phyloP scores from a whole-genome alignment of 2,329 filamentous ascomycete species.

The Aspergillus fijiensis region DNA sequence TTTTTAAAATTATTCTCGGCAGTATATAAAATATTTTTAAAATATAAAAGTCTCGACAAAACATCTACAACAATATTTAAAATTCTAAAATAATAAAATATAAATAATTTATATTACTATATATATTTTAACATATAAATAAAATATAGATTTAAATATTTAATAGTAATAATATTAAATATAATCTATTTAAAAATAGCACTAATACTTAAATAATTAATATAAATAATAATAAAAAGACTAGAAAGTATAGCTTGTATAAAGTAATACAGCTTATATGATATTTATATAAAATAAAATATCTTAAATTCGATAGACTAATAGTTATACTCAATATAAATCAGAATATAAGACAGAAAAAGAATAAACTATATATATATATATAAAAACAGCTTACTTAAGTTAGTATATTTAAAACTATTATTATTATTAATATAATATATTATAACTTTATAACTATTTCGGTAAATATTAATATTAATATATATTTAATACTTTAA shows the following conservation, averaged over 20 bases:
- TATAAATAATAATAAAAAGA: background rate
- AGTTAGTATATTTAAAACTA: background rate
- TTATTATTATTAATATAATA: background rate
- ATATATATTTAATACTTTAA: background rate
- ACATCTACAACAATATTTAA: background rate
- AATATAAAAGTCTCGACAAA: background rate
- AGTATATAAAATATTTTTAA: background rate
- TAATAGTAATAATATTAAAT: background rate
- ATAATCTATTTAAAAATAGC: background rate
- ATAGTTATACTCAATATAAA: background rate
- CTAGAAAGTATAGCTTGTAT: background rate
- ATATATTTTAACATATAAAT: background rate
- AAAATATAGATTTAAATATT: background rate
- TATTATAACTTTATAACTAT: background rate
- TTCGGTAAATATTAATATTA: background rate
- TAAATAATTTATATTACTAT: background rate
- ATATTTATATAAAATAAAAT: background rate
- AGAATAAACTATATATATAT: no score
- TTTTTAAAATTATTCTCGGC: background rate
- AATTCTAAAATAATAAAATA: background rate
- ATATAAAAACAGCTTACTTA: background rate
- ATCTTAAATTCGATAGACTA: background rate
- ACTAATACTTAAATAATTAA: background rate
- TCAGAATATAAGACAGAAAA: background rate
- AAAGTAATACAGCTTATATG: background rate